Conservation (phyloP, 768 basidiomycete genomes). For the Candolleomyces eurysporus region DNA sequence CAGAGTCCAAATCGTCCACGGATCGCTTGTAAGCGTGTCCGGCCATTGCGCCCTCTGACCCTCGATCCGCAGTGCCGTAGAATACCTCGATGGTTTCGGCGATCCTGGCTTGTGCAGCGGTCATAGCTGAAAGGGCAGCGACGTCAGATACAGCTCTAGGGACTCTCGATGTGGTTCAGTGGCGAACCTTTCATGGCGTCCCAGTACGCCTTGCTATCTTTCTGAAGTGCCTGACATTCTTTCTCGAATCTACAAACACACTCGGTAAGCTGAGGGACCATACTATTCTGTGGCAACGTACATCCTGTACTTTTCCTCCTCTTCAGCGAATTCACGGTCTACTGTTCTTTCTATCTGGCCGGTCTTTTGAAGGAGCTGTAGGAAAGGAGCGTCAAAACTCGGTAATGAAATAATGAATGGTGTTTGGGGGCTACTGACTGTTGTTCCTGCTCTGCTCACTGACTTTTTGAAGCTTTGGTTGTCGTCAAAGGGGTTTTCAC, state of each 20-base stretch:
- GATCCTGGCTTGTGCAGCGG: slow-evolving; percentile 85
- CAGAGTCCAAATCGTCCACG: slow-evolving; percentile 88
- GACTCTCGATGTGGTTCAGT: not conserved
- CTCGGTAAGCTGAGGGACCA: not conserved
- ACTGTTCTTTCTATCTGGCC: slow-evolving; percentile 96
- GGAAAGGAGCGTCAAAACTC: slow-evolving; percentile 7
- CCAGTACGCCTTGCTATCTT: slow-evolving; percentile 91
- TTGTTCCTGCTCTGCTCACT: slow-evolving; percentile 88
- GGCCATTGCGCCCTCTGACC: slow-evolving; percentile 93
- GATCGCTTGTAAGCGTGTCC: slow-evolving; percentile 95
- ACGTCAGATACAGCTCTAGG: not conserved
- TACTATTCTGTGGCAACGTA: slow-evolving; percentile 38
- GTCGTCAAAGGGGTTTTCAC: slow-evolving; percentile 4
- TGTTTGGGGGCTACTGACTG: slow-evolving; percentile 43
- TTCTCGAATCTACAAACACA: slow-evolving; percentile 78
- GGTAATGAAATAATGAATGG: slow-evolving; percentile 8
- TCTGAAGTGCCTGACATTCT: slow-evolving; percentile 90
- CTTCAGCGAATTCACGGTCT: slow-evolving; percentile 90
- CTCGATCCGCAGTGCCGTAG: slow-evolving; percentile 81
- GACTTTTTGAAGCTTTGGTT: slow-evolving; percentile 84
- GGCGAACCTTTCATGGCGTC: slow-evolving; percentile 88
- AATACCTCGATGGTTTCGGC: slow-evolving; percentile 94
- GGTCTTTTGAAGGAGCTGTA: slow-evolving; percentile 92
- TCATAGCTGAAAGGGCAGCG: slow-evolving; percentile 66
- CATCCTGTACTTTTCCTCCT: slow-evolving; percentile 89